Conservation (phyloP, 805 yeast genomes). For the Candida sakaeoensis region DNA sequence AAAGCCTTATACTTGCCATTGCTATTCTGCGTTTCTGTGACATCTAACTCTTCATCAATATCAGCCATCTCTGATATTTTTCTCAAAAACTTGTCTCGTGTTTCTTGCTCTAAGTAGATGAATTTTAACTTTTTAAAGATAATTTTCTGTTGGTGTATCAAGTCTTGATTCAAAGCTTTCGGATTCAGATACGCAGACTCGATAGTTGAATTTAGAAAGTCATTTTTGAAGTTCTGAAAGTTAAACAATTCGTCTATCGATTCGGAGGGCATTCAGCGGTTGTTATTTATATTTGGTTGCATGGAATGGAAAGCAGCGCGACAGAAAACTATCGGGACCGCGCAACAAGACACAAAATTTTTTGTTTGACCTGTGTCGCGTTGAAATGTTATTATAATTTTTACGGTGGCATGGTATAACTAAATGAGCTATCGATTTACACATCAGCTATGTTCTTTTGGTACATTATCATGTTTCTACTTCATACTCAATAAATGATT, state of each 20-base stretch:
- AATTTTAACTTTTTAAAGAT: slow-evolving; percentile 55
- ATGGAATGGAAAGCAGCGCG: neutral
- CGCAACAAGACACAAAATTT: no score
- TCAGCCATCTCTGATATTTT: slow-evolving; percentile 33
- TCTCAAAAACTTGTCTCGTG: slow-evolving; percentile 63
- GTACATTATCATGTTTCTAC: no score
- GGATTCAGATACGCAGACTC: neutral
- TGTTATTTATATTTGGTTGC: neutral
- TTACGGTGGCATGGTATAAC: no score
- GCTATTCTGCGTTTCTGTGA: slow-evolving; percentile 19
- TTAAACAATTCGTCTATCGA: neutral
- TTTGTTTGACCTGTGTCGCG: no score
- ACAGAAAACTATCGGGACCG: no score
- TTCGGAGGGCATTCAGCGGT: neutral
- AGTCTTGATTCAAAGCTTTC: slow-evolving; percentile 19
- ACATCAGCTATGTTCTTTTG: no score
- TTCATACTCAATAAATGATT: no score
- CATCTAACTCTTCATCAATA: slow-evolving; percentile 15
- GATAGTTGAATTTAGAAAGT: slow-evolving; percentile 1
- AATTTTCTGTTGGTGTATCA: slow-evolving; percentile 35
- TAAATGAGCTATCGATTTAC: no score
- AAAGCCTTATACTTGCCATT: slow-evolving; percentile 19
- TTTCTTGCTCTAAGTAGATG: slow-evolving; percentile 66
- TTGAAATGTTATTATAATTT: no score
- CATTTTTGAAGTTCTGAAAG: slow-evolving; percentile 3